Evolutionary conservation across 169 alveolate genomes (phyloP), one percentile per base, ranked within the genome.

Genomic region (Plasmodium cynomolgi): DNA sequence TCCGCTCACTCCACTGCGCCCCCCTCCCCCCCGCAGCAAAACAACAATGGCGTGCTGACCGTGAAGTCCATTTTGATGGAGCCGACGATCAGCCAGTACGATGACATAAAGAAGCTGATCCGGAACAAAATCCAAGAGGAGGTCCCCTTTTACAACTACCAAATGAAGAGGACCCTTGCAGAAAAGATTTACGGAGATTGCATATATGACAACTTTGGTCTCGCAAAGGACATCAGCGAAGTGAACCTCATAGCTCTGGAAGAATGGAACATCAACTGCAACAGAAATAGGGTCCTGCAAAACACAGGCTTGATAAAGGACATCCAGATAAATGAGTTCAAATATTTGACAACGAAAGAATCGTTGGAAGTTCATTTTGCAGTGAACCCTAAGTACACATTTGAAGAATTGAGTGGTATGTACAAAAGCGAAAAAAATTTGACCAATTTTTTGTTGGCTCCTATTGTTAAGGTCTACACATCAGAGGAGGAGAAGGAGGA

Each of bases 121-220:
- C 81, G 62, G 34, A 81, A 56, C 73, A 90, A 90, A 80, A 44
- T 90, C 73, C 79, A 80, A 41, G 94, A 90, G 56, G 23, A 71
- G 7, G 81, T 37, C 23, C 94, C 94, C 37, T 90, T 90, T 81
- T 81, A 81, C 83, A 90, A 90, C 83, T 90, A 90, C 56, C 72
- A 82, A 39, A 92, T 96, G 23, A 93, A 95, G 41, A 95, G 97
- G 37, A 20, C 80, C 1, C 77, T 96, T 39, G 98, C 98, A 1
- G 98, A 96, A 75, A 79, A 92, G 15, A 80, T 93, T 54, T 96
- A 96, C 84, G 97, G 97, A 11, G 97, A 96, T 47, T 79, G 96
- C 34, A 96, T 96, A 9, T 96, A 96, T 80, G 98, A 96, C 56
- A 83, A 86, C 92, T 84, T 54, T 75, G 86, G 97, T 91, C 47